A percentile compares a stretch with the other conserved stretches of the same genome.
Conservation (phyloP, 2,329 filamentous ascomycete genomes). For the Xylaria sp. region DNA sequence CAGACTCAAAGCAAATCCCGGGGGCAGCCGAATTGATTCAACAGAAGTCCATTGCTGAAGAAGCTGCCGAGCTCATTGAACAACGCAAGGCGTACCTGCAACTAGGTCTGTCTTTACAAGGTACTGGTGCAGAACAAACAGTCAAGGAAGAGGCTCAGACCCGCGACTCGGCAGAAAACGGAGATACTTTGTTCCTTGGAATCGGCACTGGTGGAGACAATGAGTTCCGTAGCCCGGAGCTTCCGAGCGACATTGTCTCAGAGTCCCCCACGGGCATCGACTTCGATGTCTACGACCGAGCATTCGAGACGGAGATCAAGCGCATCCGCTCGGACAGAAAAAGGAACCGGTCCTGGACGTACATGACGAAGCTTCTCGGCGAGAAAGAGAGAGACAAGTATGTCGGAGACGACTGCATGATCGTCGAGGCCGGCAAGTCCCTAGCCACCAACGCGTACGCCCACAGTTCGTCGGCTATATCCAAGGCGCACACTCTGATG, state of each 20-base stretch:
- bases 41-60: constrained; percentile 54
- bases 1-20: constrained; percentile 26
- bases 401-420: constrained; percentile 51
- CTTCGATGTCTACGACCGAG: constrained; percentile 87
- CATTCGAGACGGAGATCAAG: constrained; percentile 84
- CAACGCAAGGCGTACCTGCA: constrained; percentile 57
- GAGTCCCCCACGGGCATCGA: constrained; percentile 88
- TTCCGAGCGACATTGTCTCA: constrained; percentile 66
- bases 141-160: constrained; percentile 55
- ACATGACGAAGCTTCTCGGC: constrained; percentile 60
- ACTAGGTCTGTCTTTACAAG: constrained; percentile 42
- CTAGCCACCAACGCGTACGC: constrained; percentile 34
- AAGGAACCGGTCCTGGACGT: constrained; percentile 54
- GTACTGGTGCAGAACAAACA: constrained; percentile 46
- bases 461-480: constrained; percentile 30
- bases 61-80: constrained; percentile 61
- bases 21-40: constrained; percentile 27
- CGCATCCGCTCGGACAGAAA: constrained; percentile 52
- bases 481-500: constrained; percentile 32
- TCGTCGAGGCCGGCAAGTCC: constrained; percentile 49
- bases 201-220: constrained; percentile 74
- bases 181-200: constrained; percentile 73
- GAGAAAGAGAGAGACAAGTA: constrained; percentile 55
- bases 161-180: constrained; percentile 71
- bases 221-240: constrained; percentile 49